Evolutionary conservation across 1,284 basidiomycete genomes (phyloP).

Genomic region (Golubevia sp.): DNA sequence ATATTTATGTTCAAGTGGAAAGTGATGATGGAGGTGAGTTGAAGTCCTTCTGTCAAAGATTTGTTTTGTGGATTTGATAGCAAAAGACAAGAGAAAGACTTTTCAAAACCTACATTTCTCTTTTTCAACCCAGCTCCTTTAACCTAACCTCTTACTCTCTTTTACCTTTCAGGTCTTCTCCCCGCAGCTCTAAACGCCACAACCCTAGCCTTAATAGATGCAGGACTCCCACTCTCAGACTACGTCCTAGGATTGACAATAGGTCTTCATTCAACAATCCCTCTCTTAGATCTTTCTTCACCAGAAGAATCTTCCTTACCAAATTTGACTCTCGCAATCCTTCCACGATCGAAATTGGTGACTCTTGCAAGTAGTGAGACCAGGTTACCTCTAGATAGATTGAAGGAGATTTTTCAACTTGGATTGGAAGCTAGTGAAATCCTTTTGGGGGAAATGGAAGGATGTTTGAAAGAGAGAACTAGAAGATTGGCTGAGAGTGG

Average conservation of each 20-base stretch:
- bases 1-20: constrained; percentile 87
- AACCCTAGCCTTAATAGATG: constrained; percentile 84
- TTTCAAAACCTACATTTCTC: too few relatives aligned
- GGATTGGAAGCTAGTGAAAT: constrained; percentile 78
- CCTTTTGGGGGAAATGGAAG: constrained; percentile 82
- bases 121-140: background rate
- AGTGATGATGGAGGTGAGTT: constrained; percentile 80
- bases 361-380: constrained; percentile 92
- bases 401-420: constrained; percentile 82
- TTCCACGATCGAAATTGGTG: constrained; percentile 80
- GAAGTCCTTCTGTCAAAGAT: background rate
- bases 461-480: constrained; percentile 73
- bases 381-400: constrained; percentile 86
- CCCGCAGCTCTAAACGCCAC: constrained; percentile 92
- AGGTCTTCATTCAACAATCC: constrained; percentile 63
- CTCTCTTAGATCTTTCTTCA: constrained; percentile 81
- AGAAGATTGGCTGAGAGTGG: constrained; percentile 67
- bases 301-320: constrained; percentile 91
- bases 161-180: constrained; percentile 69
- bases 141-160: background rate
- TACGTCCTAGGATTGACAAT: constrained; percentile 68
- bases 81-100: too few relatives aligned
- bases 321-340: constrained; percentile 80
- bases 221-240: constrained; percentile 87
- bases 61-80: too few relatives aligned